These are phyloP conservation scores for Zopfochytrium polystomum DNA, from an alignment of 371 early-diverging fungal species.

Conservation along the genomic window DNA sequence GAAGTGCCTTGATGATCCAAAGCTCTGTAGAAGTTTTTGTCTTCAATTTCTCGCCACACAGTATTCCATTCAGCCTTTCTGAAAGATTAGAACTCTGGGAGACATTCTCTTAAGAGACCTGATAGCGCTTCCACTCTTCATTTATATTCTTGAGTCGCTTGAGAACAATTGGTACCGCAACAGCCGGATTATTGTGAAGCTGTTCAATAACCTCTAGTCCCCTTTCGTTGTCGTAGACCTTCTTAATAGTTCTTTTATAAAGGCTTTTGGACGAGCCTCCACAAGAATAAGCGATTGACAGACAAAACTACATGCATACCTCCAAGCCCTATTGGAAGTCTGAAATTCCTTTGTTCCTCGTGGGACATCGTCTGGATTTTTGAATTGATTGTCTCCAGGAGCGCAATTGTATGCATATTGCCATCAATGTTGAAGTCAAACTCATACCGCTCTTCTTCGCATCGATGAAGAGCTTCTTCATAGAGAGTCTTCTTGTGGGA, in stretches of 20 bases:
- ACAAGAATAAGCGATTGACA: neutral
- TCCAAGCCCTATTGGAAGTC: slow-evolving; percentile 72
- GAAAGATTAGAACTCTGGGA: neutral
- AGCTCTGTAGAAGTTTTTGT: slow-evolving; percentile 94
- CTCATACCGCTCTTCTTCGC: slow-evolving; percentile 98
- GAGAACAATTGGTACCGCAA: slow-evolving; percentile 93
- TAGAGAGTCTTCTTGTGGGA: slow-evolving; percentile 89
- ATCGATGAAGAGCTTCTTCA: slow-evolving; percentile 94
- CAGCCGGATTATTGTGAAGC: slow-evolving; percentile 87
- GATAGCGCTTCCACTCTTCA: slow-evolving; percentile 89
- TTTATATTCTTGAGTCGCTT: slow-evolving; percentile 96
- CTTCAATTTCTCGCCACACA: slow-evolving; percentile 92
- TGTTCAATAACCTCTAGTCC: slow-evolving; percentile 89
- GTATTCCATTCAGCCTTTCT: slow-evolving; percentile 86
- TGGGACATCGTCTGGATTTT: slow-evolving; percentile 73
- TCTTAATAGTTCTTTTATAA: slow-evolving; percentile 86
- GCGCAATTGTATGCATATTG: slow-evolving; percentile 82
- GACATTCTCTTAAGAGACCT: slow-evolving; percentile 37
- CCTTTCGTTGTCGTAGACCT: slow-evolving; percentile 84
- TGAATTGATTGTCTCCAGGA: slow-evolving; percentile 83
- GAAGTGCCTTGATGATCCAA: slow-evolving; percentile 91
- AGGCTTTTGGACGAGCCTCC: slow-evolving; percentile 75
- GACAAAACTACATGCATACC: slow-evolving; percentile 16
- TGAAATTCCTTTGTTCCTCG: slow-evolving; percentile 74
- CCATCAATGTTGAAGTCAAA: slow-evolving; percentile 97